phyloP scores from a whole-genome alignment of 768 basidiomycete species.

The Coprinellus micaceus region DNA sequence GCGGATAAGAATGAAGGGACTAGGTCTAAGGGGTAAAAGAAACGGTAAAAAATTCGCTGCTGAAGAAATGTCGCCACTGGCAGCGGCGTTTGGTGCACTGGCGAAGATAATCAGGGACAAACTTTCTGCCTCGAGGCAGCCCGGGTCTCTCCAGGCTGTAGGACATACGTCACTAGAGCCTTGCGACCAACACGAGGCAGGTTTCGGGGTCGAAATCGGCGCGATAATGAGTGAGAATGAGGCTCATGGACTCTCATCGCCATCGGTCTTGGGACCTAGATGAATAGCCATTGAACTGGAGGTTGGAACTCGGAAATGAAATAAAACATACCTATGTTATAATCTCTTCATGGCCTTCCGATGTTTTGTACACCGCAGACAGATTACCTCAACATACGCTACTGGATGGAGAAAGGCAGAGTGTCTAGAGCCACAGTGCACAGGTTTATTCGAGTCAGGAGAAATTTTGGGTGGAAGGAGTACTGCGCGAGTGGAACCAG shows the following conservation, averaged over 20 bases:
- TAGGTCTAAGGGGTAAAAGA: neutral
- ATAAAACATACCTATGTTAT: neutral
- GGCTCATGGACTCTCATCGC: constrained; percentile 1
- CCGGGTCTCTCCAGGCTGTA: constrained; percentile 21
- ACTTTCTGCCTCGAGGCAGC: constrained; percentile 24
- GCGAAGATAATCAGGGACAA: neutral
- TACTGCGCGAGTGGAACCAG: neutral
- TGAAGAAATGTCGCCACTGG: neutral
- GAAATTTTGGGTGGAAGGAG: neutral
- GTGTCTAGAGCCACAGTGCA: neutral
- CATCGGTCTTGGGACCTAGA: neutral
- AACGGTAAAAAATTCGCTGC: neutral
- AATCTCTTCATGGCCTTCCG: neutral
- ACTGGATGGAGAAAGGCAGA: neutral
- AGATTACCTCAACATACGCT: neutral
- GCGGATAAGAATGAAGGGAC: constrained; percentile 2
- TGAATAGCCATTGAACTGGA: neutral
- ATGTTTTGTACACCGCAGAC: neutral
- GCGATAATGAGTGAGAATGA: neutral
- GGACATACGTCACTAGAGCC: constrained; percentile 13
- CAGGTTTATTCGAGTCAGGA: neutral
- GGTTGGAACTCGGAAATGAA: constrained; percentile 5
- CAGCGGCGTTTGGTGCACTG: neutral
- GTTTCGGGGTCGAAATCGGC: neutral
- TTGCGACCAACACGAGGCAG: constrained; percentile 5